Percentiles rank a stretch among this genome's conserved stretches.
These are phyloP conservation scores for Evernia prunastri DNA, from an alignment of 495 filamentous ascomycete genomes.

Conservation along the genomic window DNA sequence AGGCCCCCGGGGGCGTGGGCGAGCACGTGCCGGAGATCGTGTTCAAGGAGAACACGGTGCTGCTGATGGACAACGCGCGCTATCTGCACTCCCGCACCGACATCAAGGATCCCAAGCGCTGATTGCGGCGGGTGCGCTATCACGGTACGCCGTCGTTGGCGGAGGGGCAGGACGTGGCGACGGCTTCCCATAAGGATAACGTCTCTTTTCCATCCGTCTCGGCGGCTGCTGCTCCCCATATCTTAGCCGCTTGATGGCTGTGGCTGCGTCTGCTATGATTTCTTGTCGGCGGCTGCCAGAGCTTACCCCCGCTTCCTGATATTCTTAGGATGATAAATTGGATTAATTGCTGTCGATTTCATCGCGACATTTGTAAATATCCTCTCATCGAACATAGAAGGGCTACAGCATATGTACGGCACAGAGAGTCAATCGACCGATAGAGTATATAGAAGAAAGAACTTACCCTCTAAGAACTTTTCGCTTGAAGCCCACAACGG, in stretches of 20 bases:
- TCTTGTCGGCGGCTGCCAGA: neutral
- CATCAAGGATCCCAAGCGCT: conserved; percentile 34
- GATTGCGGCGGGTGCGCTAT: conserved; percentile 35
- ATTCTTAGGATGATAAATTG: no score
- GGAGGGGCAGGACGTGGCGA: neutral
- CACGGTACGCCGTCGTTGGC: neutral
- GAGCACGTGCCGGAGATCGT: conserved; percentile 18
- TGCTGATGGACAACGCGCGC: conserved; percentile 35
- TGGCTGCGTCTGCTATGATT: neutral
- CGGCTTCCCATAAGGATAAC: neutral
- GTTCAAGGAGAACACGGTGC: conserved; percentile 26
- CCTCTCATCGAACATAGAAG: no score
- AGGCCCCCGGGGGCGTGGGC: conserved; percentile 1
- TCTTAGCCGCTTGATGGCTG: neutral
- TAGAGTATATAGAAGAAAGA: no score
- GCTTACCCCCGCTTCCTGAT: neutral
- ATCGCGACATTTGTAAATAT: no score
- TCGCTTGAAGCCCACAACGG: no score
- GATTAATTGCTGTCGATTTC: no score
- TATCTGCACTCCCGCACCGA: conserved; percentile 37
- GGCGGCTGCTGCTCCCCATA: neutral
- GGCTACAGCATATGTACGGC: no score
- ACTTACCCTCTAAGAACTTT: no score
- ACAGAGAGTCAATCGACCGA: no score
- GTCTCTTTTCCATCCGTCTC: neutral